phyloP scores from a whole-genome alignment of 768 basidiomycete genomes.

The Lactarius hatsudake region DNA sequence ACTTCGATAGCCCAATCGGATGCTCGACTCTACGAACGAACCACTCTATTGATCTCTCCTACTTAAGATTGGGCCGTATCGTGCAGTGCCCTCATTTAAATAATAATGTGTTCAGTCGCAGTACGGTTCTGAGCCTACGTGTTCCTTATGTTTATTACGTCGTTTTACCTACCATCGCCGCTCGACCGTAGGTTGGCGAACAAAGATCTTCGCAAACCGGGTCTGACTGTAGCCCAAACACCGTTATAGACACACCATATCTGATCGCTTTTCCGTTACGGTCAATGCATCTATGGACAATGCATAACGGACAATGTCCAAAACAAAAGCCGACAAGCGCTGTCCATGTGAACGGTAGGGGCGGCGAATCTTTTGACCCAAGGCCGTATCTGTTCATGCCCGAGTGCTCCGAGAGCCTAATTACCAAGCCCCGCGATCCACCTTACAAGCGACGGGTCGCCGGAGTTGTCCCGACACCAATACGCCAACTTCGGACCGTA shows the following conservation, averaged over 20 bases:
- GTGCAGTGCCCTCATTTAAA: neutral
- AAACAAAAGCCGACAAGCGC: neutral
- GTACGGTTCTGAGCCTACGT: neutral
- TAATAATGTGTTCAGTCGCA: constrained; percentile 4
- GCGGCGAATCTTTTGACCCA: neutral
- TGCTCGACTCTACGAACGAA: neutral
- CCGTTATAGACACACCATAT: neutral
- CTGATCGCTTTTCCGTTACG: neutral
- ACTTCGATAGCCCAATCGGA: neutral
- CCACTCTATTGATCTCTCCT: neutral
- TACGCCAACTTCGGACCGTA: neutral
- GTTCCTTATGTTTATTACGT: too few relatives aligned
- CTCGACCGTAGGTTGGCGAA: neutral
- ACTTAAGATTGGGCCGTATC: constrained; percentile 1
- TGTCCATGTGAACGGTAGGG: neutral
- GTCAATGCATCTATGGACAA: neutral
- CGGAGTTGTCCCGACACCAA: too few relatives aligned
- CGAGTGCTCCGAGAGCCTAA: neutral
- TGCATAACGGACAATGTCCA: neutral
- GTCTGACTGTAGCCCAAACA: neutral
- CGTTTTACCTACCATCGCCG: neutral
- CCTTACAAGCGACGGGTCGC: neutral
- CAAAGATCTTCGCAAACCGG: neutral
- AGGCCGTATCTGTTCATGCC: neutral
- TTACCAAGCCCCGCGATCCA: neutral